These are phyloP conservation scores for Scheffersomyces parashehatae DNA, from an alignment of 1,139 yeast genomes.

Conservation along the genomic window DNA sequence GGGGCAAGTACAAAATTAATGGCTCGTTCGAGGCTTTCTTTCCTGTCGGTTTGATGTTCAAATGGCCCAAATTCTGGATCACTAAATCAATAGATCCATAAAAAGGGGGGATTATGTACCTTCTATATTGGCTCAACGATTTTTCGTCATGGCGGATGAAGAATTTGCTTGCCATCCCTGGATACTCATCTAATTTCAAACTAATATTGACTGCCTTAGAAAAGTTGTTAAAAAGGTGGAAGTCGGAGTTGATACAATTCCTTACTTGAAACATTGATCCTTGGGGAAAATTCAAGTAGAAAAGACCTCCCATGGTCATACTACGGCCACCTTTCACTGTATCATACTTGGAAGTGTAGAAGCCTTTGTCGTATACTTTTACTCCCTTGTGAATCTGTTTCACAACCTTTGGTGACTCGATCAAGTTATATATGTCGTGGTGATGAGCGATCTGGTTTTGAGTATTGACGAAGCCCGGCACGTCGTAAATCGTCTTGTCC, in stretches of 20 bases:
- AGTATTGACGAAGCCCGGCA: constrained; percentile 51
- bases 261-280: constrained; percentile 46
- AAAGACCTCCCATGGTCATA: constrained; percentile 61
- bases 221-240: constrained; percentile 24
- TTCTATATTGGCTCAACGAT: constrained; percentile 32
- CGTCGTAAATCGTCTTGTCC: constrained; percentile 44
- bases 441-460: not conserved
- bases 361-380: constrained; percentile 33
- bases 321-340: constrained; percentile 48
- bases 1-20: constrained; percentile 34
- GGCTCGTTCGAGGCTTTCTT: constrained; percentile 28
- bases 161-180: constrained; percentile 29
- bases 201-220: constrained; percentile 28
- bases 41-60: constrained; percentile 69
- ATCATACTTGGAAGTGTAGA: constrained; percentile 34
- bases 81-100: constrained; percentile 68
- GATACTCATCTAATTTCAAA: constrained; percentile 13
- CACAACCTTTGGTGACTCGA: constrained; percentile 26
- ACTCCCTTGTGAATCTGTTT: constrained; percentile 40
- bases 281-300: constrained; percentile 45
- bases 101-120: constrained; percentile 66
- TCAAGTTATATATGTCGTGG: constrained; percentile 18
- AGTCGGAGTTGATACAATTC: constrained; percentile 34
- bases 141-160: constrained; percentile 23
- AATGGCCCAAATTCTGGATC: constrained; percentile 65